Percentiles rank a stretch among this genome's conserved stretches.
These are phyloP conservation scores for Eutrema heterophyllum DNA, from an alignment of 345 rosid genomes.

Conservation along the genomic window DNA sequence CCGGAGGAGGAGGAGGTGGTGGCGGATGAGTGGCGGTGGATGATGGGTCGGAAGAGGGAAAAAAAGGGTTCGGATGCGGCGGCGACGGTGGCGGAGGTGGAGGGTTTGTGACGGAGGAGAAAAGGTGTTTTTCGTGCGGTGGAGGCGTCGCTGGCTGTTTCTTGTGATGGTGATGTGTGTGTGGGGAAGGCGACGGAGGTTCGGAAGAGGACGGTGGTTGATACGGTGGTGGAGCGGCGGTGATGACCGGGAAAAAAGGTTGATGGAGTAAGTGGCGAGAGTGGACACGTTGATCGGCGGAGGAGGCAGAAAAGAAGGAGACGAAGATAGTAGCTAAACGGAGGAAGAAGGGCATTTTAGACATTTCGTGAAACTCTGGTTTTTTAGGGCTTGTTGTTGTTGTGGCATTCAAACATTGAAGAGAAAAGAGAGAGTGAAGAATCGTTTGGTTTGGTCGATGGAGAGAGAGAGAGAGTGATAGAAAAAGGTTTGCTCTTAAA, in stretches of 20 bases:
- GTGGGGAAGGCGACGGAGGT: conserved; percentile 39
- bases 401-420: conserved; percentile 30
- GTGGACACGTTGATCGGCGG: conserved; percentile 23
- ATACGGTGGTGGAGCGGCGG: conserved; percentile 38
- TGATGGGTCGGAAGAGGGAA: conserved; percentile 35
- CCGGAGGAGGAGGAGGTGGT: conserved; percentile 40
- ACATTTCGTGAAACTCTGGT: conserved; percentile 4
- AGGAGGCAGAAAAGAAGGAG: conserved; percentile 19
- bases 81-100: conserved; percentile 30
- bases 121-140: conserved; percentile 47
- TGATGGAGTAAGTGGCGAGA: conserved; percentile 67
- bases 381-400: conserved; percentile 8
- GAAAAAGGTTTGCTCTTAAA: conserved; percentile 13
- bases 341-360: conserved; percentile 13
- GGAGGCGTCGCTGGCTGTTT: conserved; percentile 24
- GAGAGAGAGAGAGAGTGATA: conserved; percentile 4
- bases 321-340: neutral
- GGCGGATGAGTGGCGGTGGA: conserved; percentile 25
- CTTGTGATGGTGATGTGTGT: conserved; percentile 29
- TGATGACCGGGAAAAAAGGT: conserved; percentile 46
- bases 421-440: conserved; percentile 18
- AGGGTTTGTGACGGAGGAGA: conserved; percentile 31
- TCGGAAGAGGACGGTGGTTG: conserved; percentile 31
- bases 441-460: conserved; percentile 13
- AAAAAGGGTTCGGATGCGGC: conserved; percentile 39